phyloP scores from a whole-genome alignment of 2,329 filamentous ascomycete species.

The Metarhizium anisopliae region DNA sequence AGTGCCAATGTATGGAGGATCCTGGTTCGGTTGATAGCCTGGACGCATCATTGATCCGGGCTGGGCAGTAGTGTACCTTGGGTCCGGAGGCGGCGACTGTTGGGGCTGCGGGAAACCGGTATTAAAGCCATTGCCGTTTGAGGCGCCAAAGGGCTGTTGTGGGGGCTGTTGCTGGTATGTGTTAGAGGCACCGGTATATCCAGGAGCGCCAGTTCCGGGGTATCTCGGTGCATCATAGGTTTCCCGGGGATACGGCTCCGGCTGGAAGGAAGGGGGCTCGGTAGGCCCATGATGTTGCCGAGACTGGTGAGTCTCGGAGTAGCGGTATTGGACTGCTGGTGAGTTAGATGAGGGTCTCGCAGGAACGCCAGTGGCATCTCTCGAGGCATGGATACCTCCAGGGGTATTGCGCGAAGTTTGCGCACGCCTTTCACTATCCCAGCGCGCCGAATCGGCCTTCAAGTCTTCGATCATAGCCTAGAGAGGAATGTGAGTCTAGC shows the following conservation, averaged over 20 bases:
- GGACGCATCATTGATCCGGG: constrained; percentile 21
- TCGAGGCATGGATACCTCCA: constrained; percentile 50
- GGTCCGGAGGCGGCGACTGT: constrained; percentile 24
- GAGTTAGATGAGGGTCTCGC: constrained; percentile 49
- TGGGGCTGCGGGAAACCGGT: constrained; percentile 22
- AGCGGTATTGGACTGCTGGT: constrained; percentile 47
- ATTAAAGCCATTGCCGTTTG: constrained; percentile 22
- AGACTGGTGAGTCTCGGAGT: constrained; percentile 41
- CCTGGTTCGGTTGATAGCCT: constrained; percentile 20
- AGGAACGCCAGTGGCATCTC: constrained; percentile 37
- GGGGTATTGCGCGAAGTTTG: constrained; percentile 42
- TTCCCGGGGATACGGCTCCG: constrained; percentile 30
- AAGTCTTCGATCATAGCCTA: constrained; percentile 56
- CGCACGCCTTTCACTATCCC: constrained; percentile 51
- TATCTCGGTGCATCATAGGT: constrained; percentile 38
- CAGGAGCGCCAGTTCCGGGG: constrained; percentile 39
- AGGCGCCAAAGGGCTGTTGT: constrained; percentile 18
- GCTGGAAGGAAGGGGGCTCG: constrained; percentile 24
- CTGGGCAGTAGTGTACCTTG: constrained; percentile 22
- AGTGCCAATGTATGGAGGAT: constrained; percentile 25
- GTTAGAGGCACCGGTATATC: constrained; percentile 37
- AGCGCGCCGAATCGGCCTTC: constrained; percentile 52
- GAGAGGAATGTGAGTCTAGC: constrained; percentile 7
- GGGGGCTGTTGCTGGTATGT: constrained; percentile 17
- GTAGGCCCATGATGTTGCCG: constrained; percentile 41